Base-by-base conservation (phyloP, 2,329 filamentous ascomycete species). In the Magnaporthiopsis incrustans region DNA sequence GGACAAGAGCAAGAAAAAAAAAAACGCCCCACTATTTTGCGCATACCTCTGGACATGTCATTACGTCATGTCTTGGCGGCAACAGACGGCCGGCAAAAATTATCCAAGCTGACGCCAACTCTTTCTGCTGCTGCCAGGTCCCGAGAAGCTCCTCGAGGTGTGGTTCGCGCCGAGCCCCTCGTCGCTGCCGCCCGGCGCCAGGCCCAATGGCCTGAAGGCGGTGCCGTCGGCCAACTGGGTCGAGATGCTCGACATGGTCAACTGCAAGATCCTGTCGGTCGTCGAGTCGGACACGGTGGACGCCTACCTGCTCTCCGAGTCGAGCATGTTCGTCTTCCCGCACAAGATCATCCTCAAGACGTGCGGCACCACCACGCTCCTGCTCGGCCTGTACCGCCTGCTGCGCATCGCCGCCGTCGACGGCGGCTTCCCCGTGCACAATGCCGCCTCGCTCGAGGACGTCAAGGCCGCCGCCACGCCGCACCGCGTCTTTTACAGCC, bases 271-370 rank as follows among this genome's bases (percentile, higher is more conserved):
- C 64, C 83, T 99, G 64, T 99, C 95, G 4, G 89, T 97, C 67
- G 86, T 99, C 68, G 89, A 94, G 74, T 97, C 94, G 30, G 92
- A 97, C 68, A 89, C 94, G 73, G 90, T 98, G 71, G 95, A 99
- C 74, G 94, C 95, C 68, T 99, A 99, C 75, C 86, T 99, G 8
- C 84, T 99, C 64, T 99, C 95, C 67, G 95, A 99, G 79, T 98
- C 95, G 57, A 98, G 95, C 89, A 97, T 99, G 93, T 99, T 99
- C 75, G 92, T 99, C 71, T 99, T 97, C 77, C 92, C 93, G n/a
- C 95, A 99, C 85, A 99, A 99, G 83, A 85, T 99, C 68, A 97
- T 99, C 66, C 82, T 99, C 69, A 99, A 99, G 85, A 99, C 95
- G 10, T 99, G 95, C 73, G 95, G 95, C 66, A 99, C 95, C 30